Conservation (phyloP, 805 yeast genomes). For the Candida khao-thaluensis region DNA sequence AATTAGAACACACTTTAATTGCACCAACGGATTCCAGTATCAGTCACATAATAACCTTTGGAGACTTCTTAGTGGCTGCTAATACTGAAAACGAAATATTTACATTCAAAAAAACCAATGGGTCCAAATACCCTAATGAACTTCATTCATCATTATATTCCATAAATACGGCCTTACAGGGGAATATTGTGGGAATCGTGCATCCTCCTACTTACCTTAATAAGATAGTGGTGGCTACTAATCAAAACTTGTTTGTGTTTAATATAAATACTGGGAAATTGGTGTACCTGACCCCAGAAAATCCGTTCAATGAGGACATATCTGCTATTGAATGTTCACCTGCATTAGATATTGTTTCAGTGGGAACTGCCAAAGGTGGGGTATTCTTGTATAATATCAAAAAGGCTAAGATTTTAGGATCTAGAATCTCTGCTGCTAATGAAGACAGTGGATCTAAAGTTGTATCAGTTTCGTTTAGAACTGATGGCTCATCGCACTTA, state of each 20-base stretch:
- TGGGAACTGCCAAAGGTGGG: conserved; percentile 71
- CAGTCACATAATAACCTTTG: conserved; percentile 61
- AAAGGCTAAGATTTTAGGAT: conserved; percentile 52
- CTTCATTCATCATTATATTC: conserved; percentile 62
- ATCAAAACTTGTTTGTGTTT: conserved; percentile 55
- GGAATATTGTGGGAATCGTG: conserved; percentile 62
- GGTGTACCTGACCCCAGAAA: conserved; percentile 50
- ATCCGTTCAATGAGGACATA: conserved; percentile 50
- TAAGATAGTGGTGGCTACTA: conserved; percentile 82
- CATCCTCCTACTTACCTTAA: conserved; percentile 94
- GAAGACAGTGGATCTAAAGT: conserved; percentile 40
- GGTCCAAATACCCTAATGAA: conserved; percentile 54
- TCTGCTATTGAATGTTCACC: conserved; percentile 82
- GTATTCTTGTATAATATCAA: conserved; percentile 66
- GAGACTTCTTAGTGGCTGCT: conserved; percentile 69
- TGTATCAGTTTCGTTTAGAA: conserved; percentile 76
- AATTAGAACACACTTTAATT: conserved; percentile 46
- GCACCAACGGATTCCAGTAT: conserved; percentile 41
- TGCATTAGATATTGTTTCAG: conserved; percentile 76
- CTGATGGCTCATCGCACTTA: conserved; percentile 83
- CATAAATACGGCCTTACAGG: conserved; percentile 57
- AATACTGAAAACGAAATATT: conserved; percentile 41
- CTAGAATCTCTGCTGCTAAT: conserved; percentile 49
- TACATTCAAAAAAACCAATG: conserved; percentile 52
- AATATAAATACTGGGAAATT: conserved; percentile 79